Evolutionary conservation across 345 rosid genomes (phyloP).

Genomic region (Salix udensis): DNA sequence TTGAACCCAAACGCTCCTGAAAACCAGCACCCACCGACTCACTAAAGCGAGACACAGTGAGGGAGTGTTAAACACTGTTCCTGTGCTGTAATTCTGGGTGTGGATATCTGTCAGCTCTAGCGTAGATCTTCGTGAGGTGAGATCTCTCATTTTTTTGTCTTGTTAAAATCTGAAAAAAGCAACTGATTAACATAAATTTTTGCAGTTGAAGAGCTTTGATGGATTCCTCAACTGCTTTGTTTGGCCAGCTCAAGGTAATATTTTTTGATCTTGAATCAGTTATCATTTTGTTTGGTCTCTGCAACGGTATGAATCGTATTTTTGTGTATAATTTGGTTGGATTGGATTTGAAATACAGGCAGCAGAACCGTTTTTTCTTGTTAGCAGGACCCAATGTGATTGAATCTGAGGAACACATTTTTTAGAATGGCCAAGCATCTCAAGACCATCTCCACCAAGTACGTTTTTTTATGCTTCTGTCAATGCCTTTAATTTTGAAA

Average conservation of each 20-base stretch:
- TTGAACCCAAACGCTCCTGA: too few species aligned
- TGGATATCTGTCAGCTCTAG: background rate
- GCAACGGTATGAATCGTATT: background rate
- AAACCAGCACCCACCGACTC: background rate
- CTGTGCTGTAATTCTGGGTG: background rate
- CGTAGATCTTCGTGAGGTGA: background rate
- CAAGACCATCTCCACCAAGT: slow-evolving; percentile 65
- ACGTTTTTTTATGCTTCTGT: slow-evolving; percentile 13
- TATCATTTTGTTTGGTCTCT: background rate
- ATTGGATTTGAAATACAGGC: slow-evolving; percentile 35
- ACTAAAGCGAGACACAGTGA: background rate
- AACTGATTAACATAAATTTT: background rate
- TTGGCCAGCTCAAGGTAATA: background rate
- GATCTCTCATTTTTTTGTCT: background rate
- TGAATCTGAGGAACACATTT: slow-evolving; percentile 87
- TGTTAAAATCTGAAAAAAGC: background rate
- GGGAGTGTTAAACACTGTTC: background rate
- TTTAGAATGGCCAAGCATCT: slow-evolving; percentile 71
- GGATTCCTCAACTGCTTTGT: background rate
- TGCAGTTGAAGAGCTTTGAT: background rate
- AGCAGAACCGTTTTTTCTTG: slow-evolving; percentile 85
- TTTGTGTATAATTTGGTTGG: background rate
- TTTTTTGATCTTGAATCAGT: background rate
- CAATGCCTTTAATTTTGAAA: too few species aligned
- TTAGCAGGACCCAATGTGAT: slow-evolving; percentile 96